These are phyloP conservation scores for Sugiyamaella pinicola DNA, from an alignment of 1,139 yeast species.

Conservation along the genomic window DNA sequence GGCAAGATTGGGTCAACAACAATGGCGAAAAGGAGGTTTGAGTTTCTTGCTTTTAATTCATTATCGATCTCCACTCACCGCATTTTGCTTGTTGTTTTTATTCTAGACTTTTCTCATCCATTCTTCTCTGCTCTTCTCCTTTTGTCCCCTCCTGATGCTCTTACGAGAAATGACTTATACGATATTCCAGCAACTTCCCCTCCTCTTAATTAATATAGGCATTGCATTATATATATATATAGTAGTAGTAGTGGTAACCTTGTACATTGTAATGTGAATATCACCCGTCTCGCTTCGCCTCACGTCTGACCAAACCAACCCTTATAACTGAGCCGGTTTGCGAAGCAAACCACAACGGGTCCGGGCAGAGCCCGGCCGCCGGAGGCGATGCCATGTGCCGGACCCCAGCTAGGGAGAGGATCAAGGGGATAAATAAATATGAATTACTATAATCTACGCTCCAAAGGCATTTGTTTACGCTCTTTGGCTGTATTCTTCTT, in stretches of 20 bases:
- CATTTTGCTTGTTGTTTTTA: conserved; percentile 2
- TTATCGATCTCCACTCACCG: neutral
- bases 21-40: conserved; percentile 33
- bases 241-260: neutral
- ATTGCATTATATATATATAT: conserved; percentile 1
- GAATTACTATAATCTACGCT: conserved; percentile 32
- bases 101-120: conserved; percentile 4
- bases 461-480: conserved; percentile 63
- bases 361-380: too few relatives aligned
- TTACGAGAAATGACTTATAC: conserved; percentile 11
- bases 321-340: too few relatives aligned
- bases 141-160: conserved; percentile 4
- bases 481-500: conserved; percentile 93
- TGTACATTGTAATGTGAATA: conserved; percentile 15
- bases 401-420: too few relatives aligned
- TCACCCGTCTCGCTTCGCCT: too few relatives aligned
- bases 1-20: conserved; percentile 76
- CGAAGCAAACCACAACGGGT: too few relatives aligned
- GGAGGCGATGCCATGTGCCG: too few relatives aligned
- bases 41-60: neutral
- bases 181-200: conserved; percentile 2
- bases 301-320: too few relatives aligned
- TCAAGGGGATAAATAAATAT: too few relatives aligned
- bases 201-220: conserved; percentile 8
- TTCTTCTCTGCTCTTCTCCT: conserved; percentile 2